phyloP scores from a whole-genome alignment of 1,284 basidiomycete genomes.

The Cutaneotrichosporon daszewskae region DNA sequence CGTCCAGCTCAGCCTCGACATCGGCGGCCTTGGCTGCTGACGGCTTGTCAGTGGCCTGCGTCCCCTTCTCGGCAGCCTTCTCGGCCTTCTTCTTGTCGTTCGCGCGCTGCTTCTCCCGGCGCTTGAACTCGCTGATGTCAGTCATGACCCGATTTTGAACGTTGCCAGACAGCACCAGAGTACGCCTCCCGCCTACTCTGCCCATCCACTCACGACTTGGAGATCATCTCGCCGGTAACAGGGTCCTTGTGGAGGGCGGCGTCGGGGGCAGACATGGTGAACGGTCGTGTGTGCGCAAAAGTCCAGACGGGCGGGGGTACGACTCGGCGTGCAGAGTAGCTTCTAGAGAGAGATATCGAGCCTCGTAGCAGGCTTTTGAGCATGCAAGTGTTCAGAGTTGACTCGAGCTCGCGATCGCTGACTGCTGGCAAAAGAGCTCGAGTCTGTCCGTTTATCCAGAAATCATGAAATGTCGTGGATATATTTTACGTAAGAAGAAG shows the following conservation, averaged over 20 bases:
- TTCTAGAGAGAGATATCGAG: conserved; percentile 3
- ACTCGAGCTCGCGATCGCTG: too few relatives aligned
- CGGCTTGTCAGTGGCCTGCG: conserved; percentile 50
- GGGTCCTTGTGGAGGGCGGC: conserved; percentile 57
- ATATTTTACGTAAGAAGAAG: too few relatives aligned
- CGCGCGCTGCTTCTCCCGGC: conserved; percentile 75
- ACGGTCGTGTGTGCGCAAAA: neutral
- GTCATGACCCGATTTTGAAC: too few relatives aligned
- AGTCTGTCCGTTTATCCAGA: too few relatives aligned
- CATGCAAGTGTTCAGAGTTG: conserved; percentile 17
- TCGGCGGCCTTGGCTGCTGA: conserved; percentile 46
- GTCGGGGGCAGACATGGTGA: conserved; percentile 45
- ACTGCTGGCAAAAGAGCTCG: too few relatives aligned
- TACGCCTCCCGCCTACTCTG: too few relatives aligned
- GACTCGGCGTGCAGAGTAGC: neutral
- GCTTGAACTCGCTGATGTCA: conserved; percentile 76
- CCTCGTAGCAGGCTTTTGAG: conserved; percentile 9
- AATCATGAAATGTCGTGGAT: too few relatives aligned
- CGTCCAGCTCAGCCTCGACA: conserved; percentile 47
- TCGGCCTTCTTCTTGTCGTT: conserved; percentile 79
- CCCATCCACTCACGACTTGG: conserved; percentile 81
- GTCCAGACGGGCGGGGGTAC: neutral
- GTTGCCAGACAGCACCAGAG: too few relatives aligned
- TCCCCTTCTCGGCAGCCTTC: conserved; percentile 71
- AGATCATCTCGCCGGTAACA: conserved; percentile 88